A percentile compares a stretch with the other conserved stretches of the same genome.
Evolutionary conservation across 441 rosid genomes (phyloP).

Genomic region (Francoa sonchifolia): DNA sequence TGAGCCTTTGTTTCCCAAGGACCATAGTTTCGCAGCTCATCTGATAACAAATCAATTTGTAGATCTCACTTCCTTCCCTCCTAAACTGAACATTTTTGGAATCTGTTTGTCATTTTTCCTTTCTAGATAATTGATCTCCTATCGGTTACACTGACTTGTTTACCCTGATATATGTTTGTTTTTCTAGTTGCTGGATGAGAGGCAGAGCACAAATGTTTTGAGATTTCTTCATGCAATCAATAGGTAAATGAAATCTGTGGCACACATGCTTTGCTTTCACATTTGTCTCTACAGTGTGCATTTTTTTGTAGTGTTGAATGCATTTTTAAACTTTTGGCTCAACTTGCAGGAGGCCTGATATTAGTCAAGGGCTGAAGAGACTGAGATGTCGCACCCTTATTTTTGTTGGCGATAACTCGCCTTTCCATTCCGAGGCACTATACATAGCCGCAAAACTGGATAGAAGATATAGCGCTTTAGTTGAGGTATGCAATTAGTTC

Average conservation of each 20-base stretch:
- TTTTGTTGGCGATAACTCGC: slow-evolving; percentile 67
- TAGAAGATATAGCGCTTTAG: slow-evolving; percentile 56
- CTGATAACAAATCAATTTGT: too few relatives aligned
- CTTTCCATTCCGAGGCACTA: slow-evolving; percentile 62
- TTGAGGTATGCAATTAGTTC: slow-evolving; percentile 45
- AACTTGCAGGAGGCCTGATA: slow-evolving; percentile 64
- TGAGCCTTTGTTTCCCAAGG: too few relatives aligned
- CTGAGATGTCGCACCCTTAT: slow-evolving; percentile 70
- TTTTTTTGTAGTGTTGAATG: too few relatives aligned
- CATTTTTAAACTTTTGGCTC: background rate
- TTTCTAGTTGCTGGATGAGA: slow-evolving; percentile 67
- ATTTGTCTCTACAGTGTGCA: too few relatives aligned
- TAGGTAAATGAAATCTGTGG: too few relatives aligned
- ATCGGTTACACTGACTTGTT: background rate
- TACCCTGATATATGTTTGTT: slow-evolving; percentile 9
- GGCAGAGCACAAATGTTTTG: slow-evolving; percentile 64
- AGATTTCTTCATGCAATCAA: slow-evolving; percentile 78
- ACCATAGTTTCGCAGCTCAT: too few relatives aligned
- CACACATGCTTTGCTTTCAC: too few relatives aligned
- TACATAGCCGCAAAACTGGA: slow-evolving; percentile 54
- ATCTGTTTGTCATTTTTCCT: background rate
- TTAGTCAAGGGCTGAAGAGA: slow-evolving; percentile 55
- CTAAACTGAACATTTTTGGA: slow-evolving; percentile 1
- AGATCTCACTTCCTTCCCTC: too few relatives aligned
- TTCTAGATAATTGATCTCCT: background rate